Evolutionary conservation across 805 yeast species (phyloP), one percentile per base, ranked within the genome.

Genomic region (Ogataea ganodermae): DNA sequence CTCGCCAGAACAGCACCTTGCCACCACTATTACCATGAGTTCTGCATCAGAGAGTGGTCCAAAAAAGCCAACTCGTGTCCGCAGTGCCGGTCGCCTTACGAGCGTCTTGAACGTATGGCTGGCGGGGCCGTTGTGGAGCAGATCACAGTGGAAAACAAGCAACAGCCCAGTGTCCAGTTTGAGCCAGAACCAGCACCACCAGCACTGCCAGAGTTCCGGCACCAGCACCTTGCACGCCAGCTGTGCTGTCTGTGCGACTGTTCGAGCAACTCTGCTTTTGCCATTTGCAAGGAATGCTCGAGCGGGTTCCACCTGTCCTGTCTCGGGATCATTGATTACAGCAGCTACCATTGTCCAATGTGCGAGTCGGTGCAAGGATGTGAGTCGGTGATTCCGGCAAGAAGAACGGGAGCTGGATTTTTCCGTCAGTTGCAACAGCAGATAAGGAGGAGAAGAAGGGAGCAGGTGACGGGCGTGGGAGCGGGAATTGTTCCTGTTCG

Each of bases 1-100:
- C 52, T 60, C 12, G 67, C 68, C 1, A 49, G 58, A 17, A 57
- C 67, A 1, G 50, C 49, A n/a, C 72, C 72, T 0, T 68, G 73
- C 37, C 44, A 52, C 22, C 73, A 68, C 48, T 50, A 49, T 24
- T 68, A 68, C 37, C 73, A 68, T 44, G 65, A 61, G 42, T 63
- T 61, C 30, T 68, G 73, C 45, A 64, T 68, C 36, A 55, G 54
- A 33, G 63, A 66, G 31, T 68, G 73, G 73, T 53, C 67, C 1
- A 59, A 61, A 44, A 56, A 66, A 49, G 69, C 70, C 14, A 67
- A 66, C 35, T 63, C 68, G 12, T 67, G 72, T 41, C 71, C 73
- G 6, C 59, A 64, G 45, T 68, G 73, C 44, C 56, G 72, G 6
- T 42, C 59, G 2, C 53, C 48, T 14, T 57, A 64, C 42, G 52